Base-by-base conservation (phyloP, 1,284 basidiomycete genomes). In the Hypsizygus ulmarius region DNA sequence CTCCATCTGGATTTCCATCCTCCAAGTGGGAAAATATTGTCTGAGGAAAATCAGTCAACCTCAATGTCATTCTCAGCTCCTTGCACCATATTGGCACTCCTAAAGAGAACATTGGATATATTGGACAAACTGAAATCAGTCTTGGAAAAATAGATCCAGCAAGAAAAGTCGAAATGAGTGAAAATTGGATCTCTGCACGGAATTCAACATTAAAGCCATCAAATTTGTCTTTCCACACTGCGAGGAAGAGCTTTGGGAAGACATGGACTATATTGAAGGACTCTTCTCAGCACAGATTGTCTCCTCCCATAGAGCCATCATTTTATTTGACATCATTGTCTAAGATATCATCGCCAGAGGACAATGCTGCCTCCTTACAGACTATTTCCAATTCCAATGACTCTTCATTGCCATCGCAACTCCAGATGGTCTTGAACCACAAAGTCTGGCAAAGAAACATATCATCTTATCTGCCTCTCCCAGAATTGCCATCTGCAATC, bases 11-110 rank as follows among this genome's bases (percentile, higher is more conserved):
- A n/a, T n/a, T n/a, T n/a, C n/a, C n/a, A n/a, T n/a, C n/a, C n/a
- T n/a, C n/a, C n/a, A n/a, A n/a, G n/a, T n/a, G n/a, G n/a, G n/a
- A n/a, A n/a, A n/a, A n/a, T n/a, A n/a, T n/a, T n/a, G n/a, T n/a
- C n/a, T n/a, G n/a, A n/a, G n/a, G n/a, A n/a, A n/a, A n/a, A n/a
- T n/a, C n/a, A n/a, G n/a, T n/a, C n/a, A n/a, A n/a, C 44, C 55
- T 65, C 51, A 53, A 67, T 44, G 43, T 50, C 5, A 51, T 68
- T 50, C 43, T 64, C 51, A 49, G 53, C 6, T 37, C 43, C 5
- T 45, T 57, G 34, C 49, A 55, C 54, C 44, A 59, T 21, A 43
- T 59, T 30, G 18, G 38, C 9, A 32, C 47, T 43, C 51, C 53
- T 51, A 28, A 39, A 34, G 52, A 54, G 36, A 50, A 43, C 12